Evolutionary conservation across 352 stramenopile species (phyloP).

Genomic region (Globisporangium cederbergense): DNA sequence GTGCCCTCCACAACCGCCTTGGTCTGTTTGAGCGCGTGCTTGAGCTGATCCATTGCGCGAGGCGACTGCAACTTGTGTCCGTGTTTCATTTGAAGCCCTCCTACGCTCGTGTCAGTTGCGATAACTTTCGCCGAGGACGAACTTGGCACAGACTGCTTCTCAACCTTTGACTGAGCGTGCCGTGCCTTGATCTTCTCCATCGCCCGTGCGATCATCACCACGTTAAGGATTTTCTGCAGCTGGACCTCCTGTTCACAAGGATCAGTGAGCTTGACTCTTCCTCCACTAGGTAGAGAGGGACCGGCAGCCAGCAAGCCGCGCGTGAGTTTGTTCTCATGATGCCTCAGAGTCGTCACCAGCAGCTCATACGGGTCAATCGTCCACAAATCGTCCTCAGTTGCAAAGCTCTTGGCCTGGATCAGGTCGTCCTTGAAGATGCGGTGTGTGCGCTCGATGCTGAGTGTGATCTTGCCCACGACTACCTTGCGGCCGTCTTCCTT

Average conservation of each 20-base stretch:
- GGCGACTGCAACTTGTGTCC: constrained; percentile 12
- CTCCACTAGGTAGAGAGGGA: constrained; percentile 22
- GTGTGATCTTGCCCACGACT: constrained; percentile 55
- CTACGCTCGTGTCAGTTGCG: not conserved
- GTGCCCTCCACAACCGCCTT: constrained; percentile 52
- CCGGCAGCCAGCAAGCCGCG: constrained; percentile 41
- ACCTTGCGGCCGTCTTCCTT: constrained; percentile 16
- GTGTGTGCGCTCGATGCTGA: constrained; percentile 30
- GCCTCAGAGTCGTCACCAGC: constrained; percentile 35
- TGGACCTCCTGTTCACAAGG: constrained; percentile 43
- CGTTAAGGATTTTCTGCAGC: constrained; percentile 45
- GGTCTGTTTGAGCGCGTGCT: constrained; percentile 36
- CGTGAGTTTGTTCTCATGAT: constrained; percentile 36
- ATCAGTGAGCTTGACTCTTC: constrained; percentile 27
- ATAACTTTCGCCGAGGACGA: not conserved
- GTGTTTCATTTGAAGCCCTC: constrained; percentile 8
- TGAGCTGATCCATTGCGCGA: constrained; percentile 31
- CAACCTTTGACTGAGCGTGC: not conserved
- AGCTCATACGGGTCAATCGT: constrained; percentile 46
- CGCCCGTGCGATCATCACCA: constrained; percentile 36
- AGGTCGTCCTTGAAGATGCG: constrained; percentile 12
- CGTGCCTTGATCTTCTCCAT: constrained; percentile 37
- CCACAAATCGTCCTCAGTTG: constrained; percentile 37
- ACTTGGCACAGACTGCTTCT: not conserved
- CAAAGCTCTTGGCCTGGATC: constrained; percentile 36